Conservation (phyloP, 2,329 filamentous ascomycete species). For the Sclerotinia borealis region DNA sequence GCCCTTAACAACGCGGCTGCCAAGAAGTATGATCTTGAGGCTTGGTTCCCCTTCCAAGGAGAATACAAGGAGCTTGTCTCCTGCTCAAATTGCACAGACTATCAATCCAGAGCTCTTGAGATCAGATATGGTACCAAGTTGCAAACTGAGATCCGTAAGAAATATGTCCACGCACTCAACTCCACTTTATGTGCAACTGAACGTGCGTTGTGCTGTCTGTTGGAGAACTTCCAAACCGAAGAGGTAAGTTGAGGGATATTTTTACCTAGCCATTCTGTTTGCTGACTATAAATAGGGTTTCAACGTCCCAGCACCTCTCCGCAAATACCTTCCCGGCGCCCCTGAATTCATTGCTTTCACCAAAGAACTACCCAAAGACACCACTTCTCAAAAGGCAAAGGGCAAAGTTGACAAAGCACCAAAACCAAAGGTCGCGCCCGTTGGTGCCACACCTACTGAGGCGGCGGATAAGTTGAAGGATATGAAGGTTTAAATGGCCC, state of each 20-base stretch:
- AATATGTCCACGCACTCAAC: constrained; percentile 91
- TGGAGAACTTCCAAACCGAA: constrained; percentile 95
- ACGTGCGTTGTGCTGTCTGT: constrained; percentile 83
- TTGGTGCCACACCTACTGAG: constrained; percentile 23
- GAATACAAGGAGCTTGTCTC: constrained; percentile 99
- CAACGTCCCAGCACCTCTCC: constrained; percentile 72
- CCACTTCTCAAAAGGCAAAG: constrained; percentile 52
- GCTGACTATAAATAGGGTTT: constrained; percentile 51
- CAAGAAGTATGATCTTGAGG: constrained; percentile 95
- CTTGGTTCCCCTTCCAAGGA: constrained; percentile 92
- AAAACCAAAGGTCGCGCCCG: constrained; percentile 28
- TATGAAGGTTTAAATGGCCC: constrained; percentile 23
- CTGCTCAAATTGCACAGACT: constrained; percentile 97
- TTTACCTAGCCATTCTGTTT: neutral
- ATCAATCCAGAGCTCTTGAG: constrained; percentile 89
- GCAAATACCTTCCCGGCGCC: constrained; percentile 84
- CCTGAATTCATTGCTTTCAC: constrained; percentile 85
- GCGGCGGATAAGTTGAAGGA: constrained; percentile 35
- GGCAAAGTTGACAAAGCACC: constrained; percentile 30
- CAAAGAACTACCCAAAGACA: constrained; percentile 77
- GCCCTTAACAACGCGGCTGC: constrained; percentile 83
- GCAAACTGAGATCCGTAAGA: constrained; percentile 77
- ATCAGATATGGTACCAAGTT: constrained; percentile 88
- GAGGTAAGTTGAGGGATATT: constrained; percentile 48
- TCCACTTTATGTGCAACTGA: constrained; percentile 87